Percentiles rank a stretch among this genome's conserved stretches.
These are phyloP conservation scores for Nothophoma quercina DNA, from an alignment of 2,329 filamentous ascomycete genomes.

Conservation along the genomic window DNA sequence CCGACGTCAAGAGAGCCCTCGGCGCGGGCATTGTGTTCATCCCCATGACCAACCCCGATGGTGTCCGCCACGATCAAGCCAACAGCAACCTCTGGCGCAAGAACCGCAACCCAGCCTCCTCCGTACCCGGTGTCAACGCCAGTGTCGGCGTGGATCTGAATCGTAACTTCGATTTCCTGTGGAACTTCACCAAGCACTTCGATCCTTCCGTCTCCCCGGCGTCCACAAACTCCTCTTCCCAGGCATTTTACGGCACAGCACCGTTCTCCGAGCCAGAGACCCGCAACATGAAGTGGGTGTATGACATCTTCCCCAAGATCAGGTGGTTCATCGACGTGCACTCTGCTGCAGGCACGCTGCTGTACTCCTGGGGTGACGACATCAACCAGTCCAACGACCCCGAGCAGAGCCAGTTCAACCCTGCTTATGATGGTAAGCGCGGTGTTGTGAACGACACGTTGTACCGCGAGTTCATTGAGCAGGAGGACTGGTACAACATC, in stretches of 20 bases:
- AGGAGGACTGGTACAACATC: slow-evolving; percentile 45
- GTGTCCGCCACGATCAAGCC: slow-evolving; percentile 40
- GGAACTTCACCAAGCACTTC: slow-evolving; percentile 61
- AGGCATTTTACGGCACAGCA: slow-evolving; percentile 61
- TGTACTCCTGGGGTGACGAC: slow-evolving; percentile 67
- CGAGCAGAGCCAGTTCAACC: slow-evolving; percentile 61
- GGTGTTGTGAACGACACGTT: slow-evolving; percentile 61
- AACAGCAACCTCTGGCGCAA: slow-evolving; percentile 45
- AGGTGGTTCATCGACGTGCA: slow-evolving; percentile 67
- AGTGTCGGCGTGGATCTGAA: slow-evolving; percentile 43
- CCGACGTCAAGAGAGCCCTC: slow-evolving; percentile 61
- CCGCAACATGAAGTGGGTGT: slow-evolving; percentile 60
- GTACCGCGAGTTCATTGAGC: slow-evolving; percentile 53
- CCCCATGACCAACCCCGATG: slow-evolving; percentile 42
- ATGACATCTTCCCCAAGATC: slow-evolving; percentile 59
- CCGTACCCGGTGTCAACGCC: slow-evolving; percentile 19
- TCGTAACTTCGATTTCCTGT: slow-evolving; percentile 61
- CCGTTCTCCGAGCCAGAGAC: slow-evolving; percentile 66
- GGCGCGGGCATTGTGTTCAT: slow-evolving; percentile 62
- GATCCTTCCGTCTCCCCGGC: slow-evolving; percentile 48
- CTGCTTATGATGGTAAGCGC: slow-evolving; percentile 60
- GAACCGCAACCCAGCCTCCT: slow-evolving; percentile 51
- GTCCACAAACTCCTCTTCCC: slow-evolving; percentile 52
- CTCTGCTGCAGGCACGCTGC: slow-evolving; percentile 61
- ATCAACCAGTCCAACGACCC: slow-evolving; percentile 57